Conservation (phyloP, 139 green algal species). For the Chlorella ohadii region DNA sequence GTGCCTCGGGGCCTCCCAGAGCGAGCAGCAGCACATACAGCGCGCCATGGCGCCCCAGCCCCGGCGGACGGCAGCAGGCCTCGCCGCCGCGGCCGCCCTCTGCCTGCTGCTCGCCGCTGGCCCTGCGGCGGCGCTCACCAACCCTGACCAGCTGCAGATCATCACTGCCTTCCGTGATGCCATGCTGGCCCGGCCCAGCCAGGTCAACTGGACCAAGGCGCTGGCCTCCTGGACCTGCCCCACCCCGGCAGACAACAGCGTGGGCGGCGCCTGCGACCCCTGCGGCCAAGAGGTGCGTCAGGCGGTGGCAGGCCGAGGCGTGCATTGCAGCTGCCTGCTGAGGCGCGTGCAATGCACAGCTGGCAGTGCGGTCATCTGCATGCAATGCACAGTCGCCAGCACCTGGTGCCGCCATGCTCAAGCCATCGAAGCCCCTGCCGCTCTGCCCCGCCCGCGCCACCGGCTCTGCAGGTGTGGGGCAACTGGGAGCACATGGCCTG, state of each 20-base stretch:
- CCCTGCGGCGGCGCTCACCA: not conserved
- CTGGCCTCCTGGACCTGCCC: slow-evolving; percentile 28
- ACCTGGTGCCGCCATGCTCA: too few species aligned
- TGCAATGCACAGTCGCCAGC: too few species aligned
- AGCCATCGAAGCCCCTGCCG: too few species aligned
- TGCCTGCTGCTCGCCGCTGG: not conserved
- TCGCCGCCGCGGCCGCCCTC: not conserved
- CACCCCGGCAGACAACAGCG: not conserved
- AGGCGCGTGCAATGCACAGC: too few species aligned
- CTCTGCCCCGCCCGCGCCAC: not conserved
- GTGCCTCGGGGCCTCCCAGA: too few species aligned
- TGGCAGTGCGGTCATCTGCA: too few species aligned
- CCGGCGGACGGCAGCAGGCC: not conserved
- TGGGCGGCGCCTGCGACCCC: slow-evolving; percentile 12
- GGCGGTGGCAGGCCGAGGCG: not conserved
- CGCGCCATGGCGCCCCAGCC: too few species aligned
- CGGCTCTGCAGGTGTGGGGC: slow-evolving; percentile 9
- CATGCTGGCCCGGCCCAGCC: slow-evolving; percentile 29
- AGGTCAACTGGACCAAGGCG: slow-evolving; percentile 36
- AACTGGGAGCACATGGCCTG: slow-evolving; percentile 43
- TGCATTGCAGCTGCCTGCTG: too few species aligned
- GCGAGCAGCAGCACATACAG: too few species aligned
- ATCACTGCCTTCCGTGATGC: slow-evolving; percentile 35
- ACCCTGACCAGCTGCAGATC: not conserved
- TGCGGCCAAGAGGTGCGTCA: slow-evolving; percentile 5